These are phyloP conservation scores for Xylariaceae sp. DNA, from an alignment of 2,329 filamentous ascomycete species.

Conservation along the genomic window DNA sequence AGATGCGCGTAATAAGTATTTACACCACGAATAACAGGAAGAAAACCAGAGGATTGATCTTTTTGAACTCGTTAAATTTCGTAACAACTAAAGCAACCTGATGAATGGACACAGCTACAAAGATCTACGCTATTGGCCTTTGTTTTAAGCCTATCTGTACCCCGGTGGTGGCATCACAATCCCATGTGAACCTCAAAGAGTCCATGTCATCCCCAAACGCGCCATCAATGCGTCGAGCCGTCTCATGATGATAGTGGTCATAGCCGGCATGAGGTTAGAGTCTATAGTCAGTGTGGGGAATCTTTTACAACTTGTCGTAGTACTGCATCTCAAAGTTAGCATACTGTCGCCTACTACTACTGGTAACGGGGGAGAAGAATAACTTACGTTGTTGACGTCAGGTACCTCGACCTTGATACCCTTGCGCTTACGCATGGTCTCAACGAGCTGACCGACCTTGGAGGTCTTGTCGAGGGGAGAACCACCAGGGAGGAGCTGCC, in stretches of 20 bases:
- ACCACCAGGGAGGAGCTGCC: slow-evolving; percentile 92
- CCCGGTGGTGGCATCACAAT: slow-evolving; percentile 29
- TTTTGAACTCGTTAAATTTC: slow-evolving; percentile 29
- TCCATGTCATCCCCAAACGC: slow-evolving; percentile 24
- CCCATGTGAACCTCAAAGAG: slow-evolving; percentile 25
- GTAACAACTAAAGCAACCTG: slow-evolving; percentile 30
- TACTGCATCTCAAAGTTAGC: slow-evolving; percentile 59
- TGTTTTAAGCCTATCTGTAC: slow-evolving; percentile 31
- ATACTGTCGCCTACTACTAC: neutral
- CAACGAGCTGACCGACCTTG: slow-evolving; percentile 78
- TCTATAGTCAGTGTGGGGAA: slow-evolving; percentile 42
- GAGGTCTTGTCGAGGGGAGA: slow-evolving; percentile 77
- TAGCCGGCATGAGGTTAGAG: slow-evolving; percentile 40
- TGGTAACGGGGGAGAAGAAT: neutral
- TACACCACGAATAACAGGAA: too few species aligned
- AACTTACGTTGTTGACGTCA: slow-evolving; percentile 89
- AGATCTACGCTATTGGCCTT: slow-evolving; percentile 27
- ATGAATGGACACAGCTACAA: slow-evolving; percentile 30
- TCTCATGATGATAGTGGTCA: slow-evolving; percentile 40
- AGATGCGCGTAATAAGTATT: too few species aligned
- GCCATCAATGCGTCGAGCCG: slow-evolving; percentile 32
- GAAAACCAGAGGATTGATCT: too few species aligned
- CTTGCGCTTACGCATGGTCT: slow-evolving; percentile 96
- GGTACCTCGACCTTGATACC: slow-evolving; percentile 96
- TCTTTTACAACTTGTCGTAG: slow-evolving; percentile 95